These are phyloP conservation scores for Rhizophora mangle DNA, from an alignment of 345 rosid species.

Conservation along the genomic window DNA sequence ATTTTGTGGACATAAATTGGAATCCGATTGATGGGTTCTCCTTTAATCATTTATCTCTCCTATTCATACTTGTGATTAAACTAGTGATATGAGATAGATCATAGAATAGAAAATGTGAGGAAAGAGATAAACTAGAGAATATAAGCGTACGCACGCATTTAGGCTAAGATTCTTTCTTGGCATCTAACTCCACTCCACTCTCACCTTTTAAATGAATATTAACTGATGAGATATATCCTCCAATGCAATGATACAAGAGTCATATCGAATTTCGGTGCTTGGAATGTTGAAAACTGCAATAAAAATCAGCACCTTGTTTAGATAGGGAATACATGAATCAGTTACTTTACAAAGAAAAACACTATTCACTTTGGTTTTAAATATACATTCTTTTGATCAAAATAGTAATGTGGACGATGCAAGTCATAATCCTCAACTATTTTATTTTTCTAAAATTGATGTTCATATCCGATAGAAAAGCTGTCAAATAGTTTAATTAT, in stretches of 20 bases:
- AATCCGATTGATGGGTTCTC: constrained; percentile 36
- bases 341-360: constrained; percentile 32
- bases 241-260: constrained; percentile 20
- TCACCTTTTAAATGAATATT: constrained; percentile 25
- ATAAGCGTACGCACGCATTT: too few species aligned
- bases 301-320: neutral
- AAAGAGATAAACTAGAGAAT: neutral
- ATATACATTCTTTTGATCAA: neutral
- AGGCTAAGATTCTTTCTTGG: constrained; percentile 15
- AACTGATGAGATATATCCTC: neutral
- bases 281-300: constrained; percentile 50
- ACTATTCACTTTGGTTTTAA: constrained; percentile 11
- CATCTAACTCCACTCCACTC: constrained; percentile 14
- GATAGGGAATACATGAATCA: constrained; percentile 31
- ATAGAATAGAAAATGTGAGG: neutral
- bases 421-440: neutral
- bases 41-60: constrained; percentile 42
- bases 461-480: too few species aligned
- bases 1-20: constrained; percentile 39
- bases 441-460: too few species aligned
- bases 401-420: neutral
- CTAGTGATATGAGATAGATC: neutral
- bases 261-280: constrained; percentile 45
- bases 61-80: constrained; percentile 3
- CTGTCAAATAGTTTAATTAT: too few species aligned